Evolutionary conservation across 495 filamentous ascomycete genomes (phyloP), one percentile per base, ranked within the genome.

Genomic region (Paragyromitra xinjiangensis): DNA sequence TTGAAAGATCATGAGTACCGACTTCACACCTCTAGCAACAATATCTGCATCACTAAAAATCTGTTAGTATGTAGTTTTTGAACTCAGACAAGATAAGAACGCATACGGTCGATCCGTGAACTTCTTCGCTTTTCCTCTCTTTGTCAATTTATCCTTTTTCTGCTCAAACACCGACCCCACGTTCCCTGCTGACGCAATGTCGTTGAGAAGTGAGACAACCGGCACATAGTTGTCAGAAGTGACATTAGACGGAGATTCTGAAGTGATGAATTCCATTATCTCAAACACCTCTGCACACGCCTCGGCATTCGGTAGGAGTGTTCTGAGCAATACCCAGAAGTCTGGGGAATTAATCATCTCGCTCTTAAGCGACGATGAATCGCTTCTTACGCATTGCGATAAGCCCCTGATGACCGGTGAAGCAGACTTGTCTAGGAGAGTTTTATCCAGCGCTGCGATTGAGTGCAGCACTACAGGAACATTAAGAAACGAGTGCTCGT

Each of bases 281-380:
- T 92, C 89, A 82, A 97, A 98, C 6, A 97, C 94, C 12, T 89
- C 87, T 0, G 91, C 86, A 29, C 93, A 91, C 0, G 91, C 90
- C 53, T 93, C 91, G 14, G 88, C 81, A 58, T 91, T 87, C 8
- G 85, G 84, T 48, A 92, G 88, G 44, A 99, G 86, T 9, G 89
- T 89, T 73, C 92, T 89, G 45, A 99, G 85, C 51, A 97, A 94
- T 16, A 93, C 91, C 95, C 95, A 99, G 84, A 99, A 98, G 79
- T 99, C 96, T 0, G 95, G 95, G 34, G 95, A 97, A 22, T 93
- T 94, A 81, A 95, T 94, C 74, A 98, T 93, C 84, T 98, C 95
- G 75, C 91, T 97, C 69, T 93, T 89, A 24, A 99, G 87, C 29
- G 90, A 89, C 19, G 68, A 82, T 16, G 81, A 71, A 9, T 64